Base-by-base conservation (phyloP, 306 rosid species). In the Vicia faba region DNA sequence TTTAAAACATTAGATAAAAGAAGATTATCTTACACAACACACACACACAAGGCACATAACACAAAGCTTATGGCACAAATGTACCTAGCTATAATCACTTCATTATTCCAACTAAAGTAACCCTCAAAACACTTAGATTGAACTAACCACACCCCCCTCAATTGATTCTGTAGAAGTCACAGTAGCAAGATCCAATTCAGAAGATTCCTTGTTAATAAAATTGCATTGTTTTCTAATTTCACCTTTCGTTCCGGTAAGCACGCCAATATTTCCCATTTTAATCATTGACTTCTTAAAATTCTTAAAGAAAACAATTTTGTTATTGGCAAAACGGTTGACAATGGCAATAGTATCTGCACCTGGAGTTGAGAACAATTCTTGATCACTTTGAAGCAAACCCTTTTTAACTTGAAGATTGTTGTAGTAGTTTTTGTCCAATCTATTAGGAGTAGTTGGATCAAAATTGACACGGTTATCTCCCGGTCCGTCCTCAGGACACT, bases 361-460 rank as follows among this genome's bases (percentile, higher is more conserved):
- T 0, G 28, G 2, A 0, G 82, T 81, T 4, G 58, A 51, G 18
- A 78, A 81, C 4, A 81, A 11, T 8, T 41, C 82, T 18, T 81
- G 85, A 12, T 81, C 82, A 40, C 78, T 78, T 43, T 61, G 74
- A 25, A 81, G 79, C 28, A 81, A 13, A n/a, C 82, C 85, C 7
- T 64, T 58, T 0, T 20, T 23, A 26, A 13, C 2, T 25, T 40
- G 60, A 45, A 81, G 85, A 63, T 81, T 78, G 4, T 54, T 36
- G 43, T 58, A 81, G 59, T 81, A 81, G 19, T 45, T 58, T 2
- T 60, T 73, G 68, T 81, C 83, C 1, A 81, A 45, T 0, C 0
- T 25, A 12, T 81, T 46, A 0, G 82, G 83, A 3, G 83, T 74
- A 4, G 75, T 70, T 4, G 15, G 63, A 23, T 81, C 85, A 0